Evolutionary conservation across 2,329 filamentous ascomycete genomes (phyloP), one percentile per base, ranked within the genome.

Genomic region (Teratosphaeria nubilosa): DNA sequence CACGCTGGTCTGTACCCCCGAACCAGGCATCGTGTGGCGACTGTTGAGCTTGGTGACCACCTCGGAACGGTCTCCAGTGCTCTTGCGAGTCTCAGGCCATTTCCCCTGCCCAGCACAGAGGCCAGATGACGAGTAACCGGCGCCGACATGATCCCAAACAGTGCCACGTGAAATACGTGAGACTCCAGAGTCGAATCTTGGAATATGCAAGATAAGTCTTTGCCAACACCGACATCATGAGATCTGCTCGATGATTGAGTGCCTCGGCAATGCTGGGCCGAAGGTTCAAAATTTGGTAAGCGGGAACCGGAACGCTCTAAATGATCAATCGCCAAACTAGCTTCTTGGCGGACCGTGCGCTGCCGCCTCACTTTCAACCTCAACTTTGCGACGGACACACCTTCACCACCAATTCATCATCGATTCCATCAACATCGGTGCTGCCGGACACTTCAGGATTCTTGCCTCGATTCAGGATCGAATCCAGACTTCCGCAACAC

Each of bases 1-100:
- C 65, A 55, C 14, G 67, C 70, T 32, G 70, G 70, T 63, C 66
- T 56, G 60, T 69, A 70, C 34, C 61, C 63, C 59, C 65, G 58
- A 25, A 63, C 56, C 22, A 61, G 60, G 56, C 63, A 65, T 63
- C 53, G 64, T 27, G 65, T 62, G 14, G 66, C 62, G 24, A 62
- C 56, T 30, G 53, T 61, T 59, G 55, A 55, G n/a, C 60, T 56
- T 54, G 62, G 55, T 10, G 55, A 45, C 50, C 30, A 55, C 37
- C 51, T 54, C 31, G 51, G 48, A 7, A 51, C n/a, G 22, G 31
- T n/a, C 9, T 57, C 56, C 22, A 56, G 9, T 11, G 34, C 25
- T 20, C 56, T 37, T 20, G 30, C 22, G 22, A 24, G 20, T n/a
- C 57, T 27, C 11, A 56, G 55, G 24, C 13, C 53, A 22, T 30